Evolutionary conservation across 2,329 filamentous ascomycete genomes (phyloP), one percentile per base, ranked within the genome.

Genomic region (Graphiopsis chlorocephala): DNA sequence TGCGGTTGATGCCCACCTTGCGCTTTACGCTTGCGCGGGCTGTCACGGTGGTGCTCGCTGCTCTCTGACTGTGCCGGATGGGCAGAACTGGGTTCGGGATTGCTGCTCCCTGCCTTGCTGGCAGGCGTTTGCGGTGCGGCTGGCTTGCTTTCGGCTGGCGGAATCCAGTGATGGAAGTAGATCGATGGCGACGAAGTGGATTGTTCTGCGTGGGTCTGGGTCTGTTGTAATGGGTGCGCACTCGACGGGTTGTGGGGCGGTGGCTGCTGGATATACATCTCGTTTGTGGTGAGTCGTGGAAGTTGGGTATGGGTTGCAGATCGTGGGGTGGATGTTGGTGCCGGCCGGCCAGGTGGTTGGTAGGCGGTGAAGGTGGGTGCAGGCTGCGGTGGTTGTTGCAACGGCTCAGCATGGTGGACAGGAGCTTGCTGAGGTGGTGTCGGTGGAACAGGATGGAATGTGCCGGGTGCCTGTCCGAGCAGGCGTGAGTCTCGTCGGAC

Each of bases 131-230:
- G 86, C 66, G 90, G 89, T 35, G 57, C 63, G 72, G 87, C 86
- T 64, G 83, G 79, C 66, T 85, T 75, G 63, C 78, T 76, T 62
- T 81, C 83, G 68, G 83, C 85, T 15, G 93, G 93, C 53, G 93
- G 93, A 66, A 94, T 90, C 92, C 93, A 97, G 75, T 96, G 92
- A 74, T 96, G 92, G 76, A 97, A 97, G 77, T 92, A 95, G 56
- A 96, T 90, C 25, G 89, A 90, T 0, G 90, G 88, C 47, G 90
- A 91, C 20, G 87, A 84, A 68, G 88, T 82, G 52, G 86, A 78
- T 55, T 88, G 86, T 69, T 90, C 85, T 65, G 85, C 83, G 53
- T 82, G 78, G 8, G 81, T 78, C 63, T 86, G 84, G 45, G 79
- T 77, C 64, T 78, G 78, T 64, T 81, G 79, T 47, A 79, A 67